Evolutionary conservation across 2,329 filamentous ascomycete genomes (phyloP), one percentile per base, ranked within the genome.

Genomic region (Endocalyx cinctus): DNA sequence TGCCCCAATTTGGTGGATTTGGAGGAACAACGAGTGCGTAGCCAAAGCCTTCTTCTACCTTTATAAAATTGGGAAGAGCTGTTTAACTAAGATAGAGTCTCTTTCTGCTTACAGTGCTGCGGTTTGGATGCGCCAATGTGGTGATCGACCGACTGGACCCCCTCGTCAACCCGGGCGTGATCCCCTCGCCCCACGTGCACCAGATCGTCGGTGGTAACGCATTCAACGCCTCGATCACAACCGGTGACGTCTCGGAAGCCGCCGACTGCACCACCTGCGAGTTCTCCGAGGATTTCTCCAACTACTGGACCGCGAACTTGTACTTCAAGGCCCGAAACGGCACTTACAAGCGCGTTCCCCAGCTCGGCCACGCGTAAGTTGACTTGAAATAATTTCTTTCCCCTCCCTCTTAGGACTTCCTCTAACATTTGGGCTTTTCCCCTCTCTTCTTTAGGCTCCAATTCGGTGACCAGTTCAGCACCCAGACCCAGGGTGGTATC

Each of bases 341-440:
- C 14, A 54, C 50, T 0, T 54, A 47, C 39, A 56, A 56, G 43
- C 48, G 53, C 19, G 49, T 54, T 10, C 45, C 44, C 11, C 51
- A 55, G 53, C 68, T 73, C 22, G 73, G 75, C 39, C 74, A 77
- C 37, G 76, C 68, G 51, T 71, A 79, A 38, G 74, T 69, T 27
- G 16, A n/a, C n/a, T n/a, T n/a, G n/a, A n/a, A n/a, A n/a, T n/a
- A n/a, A n/a, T n/a, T n/a, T n/a, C n/a, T n/a, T n/a, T n/a, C n/a
- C n/a, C n/a, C n/a, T n/a, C n/a, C n/a, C n/a, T n/a, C n/a, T n/a
- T n/a, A n/a, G n/a, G n/a, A n/a, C n/a, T n/a, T n/a, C n/a, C n/a
- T n/a, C n/a, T n/a, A n/a, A n/a, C n/a, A n/a, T n/a, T n/a, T n/a
- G n/a, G n/a, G n/a, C n/a, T n/a, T n/a, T n/a, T n/a, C n/a, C n/a